Base-by-base conservation (phyloP, 2,329 filamentous ascomycete species). In the Blastomyces emzantsi region DNA sequence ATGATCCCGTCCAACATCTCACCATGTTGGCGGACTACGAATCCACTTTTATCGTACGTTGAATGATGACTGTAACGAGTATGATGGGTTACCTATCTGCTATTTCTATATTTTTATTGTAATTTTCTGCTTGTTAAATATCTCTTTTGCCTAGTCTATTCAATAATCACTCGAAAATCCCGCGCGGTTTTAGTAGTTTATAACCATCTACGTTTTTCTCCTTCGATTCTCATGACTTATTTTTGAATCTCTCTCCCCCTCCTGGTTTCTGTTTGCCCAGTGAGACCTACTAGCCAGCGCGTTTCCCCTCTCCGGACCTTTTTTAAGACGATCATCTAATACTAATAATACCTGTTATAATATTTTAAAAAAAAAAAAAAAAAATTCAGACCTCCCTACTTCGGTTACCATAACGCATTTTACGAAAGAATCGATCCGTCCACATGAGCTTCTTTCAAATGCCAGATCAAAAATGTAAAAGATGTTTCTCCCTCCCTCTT, bases 1-100 rank as follows among this genome's bases (percentile, higher is more conserved):
- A 39, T 41, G 1, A 11, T 58, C 36, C 22, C 30, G 33, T 56
- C 61, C 61, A 56, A 56, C 61, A 45, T 57, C 39, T 58, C 19
- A 47, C 52, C 41, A 62, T 58, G 33, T 62, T 62, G 22, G 41
- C 39, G 61, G 54, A 57, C 30, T 62, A 25, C 17, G n/a, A 33
- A 22, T 43, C n/a, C 1, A 52, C 33, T 33, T 33, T 36, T 49
- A 2, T 25, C 15, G 9, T 36, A 36, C 19, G 51, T 22, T 55
- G 33, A 30, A 11, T 45, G 36, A 56, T 17, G 36, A 47, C 60
- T 41, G 60, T 33, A 61, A 51, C 60, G 60, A 52, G 60, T 52
- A 45, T 47, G 49, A 45, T 45, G 30, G 15, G 22, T 13, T 8
- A 36, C 33, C 15, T 56, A 22, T 36, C 33, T 13, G 17, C 30